These are phyloP conservation scores for Limnanthes douglasii DNA, from an alignment of 345 rosid genomes.

Conservation along the genomic window DNA sequence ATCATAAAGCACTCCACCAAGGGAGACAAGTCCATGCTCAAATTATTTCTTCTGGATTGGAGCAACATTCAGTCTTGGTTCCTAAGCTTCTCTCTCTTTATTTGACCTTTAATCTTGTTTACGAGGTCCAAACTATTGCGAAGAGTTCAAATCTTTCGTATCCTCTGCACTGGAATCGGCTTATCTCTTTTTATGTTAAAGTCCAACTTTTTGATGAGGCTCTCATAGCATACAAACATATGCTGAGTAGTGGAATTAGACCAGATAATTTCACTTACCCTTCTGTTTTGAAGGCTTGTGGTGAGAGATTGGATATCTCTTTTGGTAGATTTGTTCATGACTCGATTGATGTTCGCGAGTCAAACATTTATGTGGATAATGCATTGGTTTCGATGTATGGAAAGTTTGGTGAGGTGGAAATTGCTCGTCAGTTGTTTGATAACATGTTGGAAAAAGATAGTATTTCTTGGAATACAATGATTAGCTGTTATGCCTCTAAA, in stretches of 20 bases:
- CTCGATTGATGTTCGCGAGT: slow-evolving; percentile 19
- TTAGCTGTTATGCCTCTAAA: slow-evolving; percentile 42
- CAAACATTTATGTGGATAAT: slow-evolving; percentile 53
- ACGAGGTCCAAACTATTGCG: slow-evolving; percentile 18
- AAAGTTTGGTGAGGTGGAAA: slow-evolving; percentile 29
- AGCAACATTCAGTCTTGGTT: slow-evolving; percentile 31
- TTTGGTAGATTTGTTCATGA: slow-evolving; percentile 48
- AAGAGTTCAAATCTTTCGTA: slow-evolving; percentile 23
- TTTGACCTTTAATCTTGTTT: slow-evolving; percentile 24
- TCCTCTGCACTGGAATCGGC: slow-evolving; percentile 66
- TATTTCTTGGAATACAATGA: slow-evolving; percentile 68
- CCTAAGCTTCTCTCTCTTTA: slow-evolving; percentile 54
- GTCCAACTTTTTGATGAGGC: slow-evolving; percentile 30
- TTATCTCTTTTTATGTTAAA: slow-evolving; percentile 32
- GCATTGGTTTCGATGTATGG: slow-evolving; percentile 75
- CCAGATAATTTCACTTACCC: slow-evolving; percentile 75
- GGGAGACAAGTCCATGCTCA: slow-evolving; percentile 52
- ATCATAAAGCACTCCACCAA: slow-evolving; percentile 14
- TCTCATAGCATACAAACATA: slow-evolving; percentile 26
- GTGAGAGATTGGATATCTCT: slow-evolving; percentile 29
- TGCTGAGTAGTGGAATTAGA: slow-evolving; percentile 36
- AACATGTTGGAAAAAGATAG: slow-evolving; percentile 48
- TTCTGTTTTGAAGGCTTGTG: slow-evolving; percentile 68
- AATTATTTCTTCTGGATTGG: slow-evolving; percentile 32
- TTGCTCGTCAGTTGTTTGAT: slow-evolving; percentile 37